A percentile compares a stretch with the other conserved stretches of the same genome.
phyloP scores from a whole-genome alignment of 169 alveolate genomes.

The Plasmodium vivax region DNA sequence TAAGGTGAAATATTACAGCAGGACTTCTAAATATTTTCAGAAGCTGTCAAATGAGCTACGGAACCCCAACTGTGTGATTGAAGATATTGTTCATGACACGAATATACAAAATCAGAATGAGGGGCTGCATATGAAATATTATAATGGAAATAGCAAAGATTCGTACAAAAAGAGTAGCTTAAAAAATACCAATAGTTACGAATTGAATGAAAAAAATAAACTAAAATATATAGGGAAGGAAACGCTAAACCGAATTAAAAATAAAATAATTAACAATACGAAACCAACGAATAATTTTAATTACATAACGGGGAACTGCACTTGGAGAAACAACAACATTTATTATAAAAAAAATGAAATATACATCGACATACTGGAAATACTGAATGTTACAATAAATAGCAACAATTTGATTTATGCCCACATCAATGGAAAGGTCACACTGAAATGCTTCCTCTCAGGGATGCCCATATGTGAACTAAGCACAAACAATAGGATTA shows the following conservation, averaged over 20 bases:
- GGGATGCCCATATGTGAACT: constrained; percentile 67
- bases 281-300: constrained; percentile 35
- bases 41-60: constrained; percentile 33
- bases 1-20: constrained; percentile 63
- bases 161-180: background rate
- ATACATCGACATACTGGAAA: constrained; percentile 41
- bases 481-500: constrained; percentile 32
- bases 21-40: constrained; percentile 40
- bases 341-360: constrained; percentile 55
- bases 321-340: constrained; percentile 66
- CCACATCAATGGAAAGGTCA: constrained; percentile 54
- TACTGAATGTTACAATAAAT: constrained; percentile 63
- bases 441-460: constrained; percentile 36
- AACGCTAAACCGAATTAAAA: constrained; percentile 63
- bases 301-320: constrained; percentile 56
- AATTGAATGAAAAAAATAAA: constrained; percentile 51
- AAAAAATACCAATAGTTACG: constrained; percentile 29
- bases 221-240: constrained; percentile 67
- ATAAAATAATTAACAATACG: constrained; percentile 40
- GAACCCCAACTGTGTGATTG: constrained; percentile 42
- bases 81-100: constrained; percentile 66
- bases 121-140: constrained; percentile 13
- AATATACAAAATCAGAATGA: constrained; percentile 17
- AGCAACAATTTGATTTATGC: constrained; percentile 63
- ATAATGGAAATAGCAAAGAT: constrained; percentile 12